A percentile compares a stretch with the other conserved stretches of the same genome.
Conservation (phyloP, 2,329 filamentous ascomycete genomes). For the Nannizziopsis arthrosporioides region DNA sequence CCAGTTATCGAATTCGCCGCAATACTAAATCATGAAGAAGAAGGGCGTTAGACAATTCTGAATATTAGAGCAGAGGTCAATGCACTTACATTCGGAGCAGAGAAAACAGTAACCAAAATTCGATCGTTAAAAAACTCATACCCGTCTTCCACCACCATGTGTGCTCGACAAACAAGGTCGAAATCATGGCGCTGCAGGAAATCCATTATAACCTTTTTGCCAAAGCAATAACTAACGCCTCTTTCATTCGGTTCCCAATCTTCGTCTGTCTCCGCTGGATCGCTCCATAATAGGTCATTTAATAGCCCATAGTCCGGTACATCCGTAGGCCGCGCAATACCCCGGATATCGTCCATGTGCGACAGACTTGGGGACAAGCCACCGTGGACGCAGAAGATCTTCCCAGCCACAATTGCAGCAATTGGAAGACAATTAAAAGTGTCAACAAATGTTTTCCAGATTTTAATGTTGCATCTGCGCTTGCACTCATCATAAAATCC, state of each 20-base stretch:
- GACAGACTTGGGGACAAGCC: conserved; percentile 82
- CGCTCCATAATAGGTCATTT: conserved; percentile 93
- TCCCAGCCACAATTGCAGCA: conserved; percentile 88
- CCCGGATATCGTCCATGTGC: conserved; percentile 97
- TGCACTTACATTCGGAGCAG: conserved; percentile 80
- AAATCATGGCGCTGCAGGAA: conserved; percentile 93
- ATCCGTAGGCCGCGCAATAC: conserved; percentile 89
- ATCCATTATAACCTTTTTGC: conserved; percentile 94
- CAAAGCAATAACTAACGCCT: conserved; percentile 96
- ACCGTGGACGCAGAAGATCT: conserved; percentile 96
- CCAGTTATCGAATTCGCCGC: conserved; percentile 98
- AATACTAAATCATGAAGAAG: conserved; percentile 53
- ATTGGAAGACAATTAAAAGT: conserved; percentile 94
- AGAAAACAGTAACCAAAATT: conserved; percentile 92
- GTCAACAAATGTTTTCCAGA: conserved; percentile 97
- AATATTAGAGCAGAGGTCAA: not conserved
- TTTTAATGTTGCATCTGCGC: conserved; percentile 86
- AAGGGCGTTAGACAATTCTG: conserved; percentile 11
- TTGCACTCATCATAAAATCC: conserved; percentile 99
- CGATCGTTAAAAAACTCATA: conserved; percentile 98
- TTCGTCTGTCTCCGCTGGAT: conserved; percentile 93
- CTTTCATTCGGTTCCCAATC: conserved; percentile 98
- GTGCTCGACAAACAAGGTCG: conserved; percentile 88
- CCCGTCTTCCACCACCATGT: conserved; percentile 98
- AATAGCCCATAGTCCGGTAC: conserved; percentile 92